Evolutionary conservation across 345 rosid genomes (phyloP).

Genomic region (Pistacia atlantica): DNA sequence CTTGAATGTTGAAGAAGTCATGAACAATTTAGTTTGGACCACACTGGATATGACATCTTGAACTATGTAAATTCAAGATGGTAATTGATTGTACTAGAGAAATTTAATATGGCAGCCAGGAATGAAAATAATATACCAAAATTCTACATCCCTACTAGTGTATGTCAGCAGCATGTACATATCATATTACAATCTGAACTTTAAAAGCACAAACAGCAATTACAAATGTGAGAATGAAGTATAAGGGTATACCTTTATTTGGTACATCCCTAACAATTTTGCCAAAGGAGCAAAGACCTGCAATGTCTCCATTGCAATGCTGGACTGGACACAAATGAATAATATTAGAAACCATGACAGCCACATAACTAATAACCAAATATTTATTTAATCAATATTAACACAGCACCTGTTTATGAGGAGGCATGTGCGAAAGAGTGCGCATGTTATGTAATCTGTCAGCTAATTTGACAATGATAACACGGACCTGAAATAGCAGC

Average conservation of each 20-base stretch:
- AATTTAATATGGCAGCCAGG: background rate
- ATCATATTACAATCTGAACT: constrained; percentile 4
- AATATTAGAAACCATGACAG: constrained; percentile 27
- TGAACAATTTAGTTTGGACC: background rate
- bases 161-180: background rate
- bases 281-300: constrained; percentile 99
- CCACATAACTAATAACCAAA: constrained; percentile 15
- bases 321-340: constrained; percentile 60
- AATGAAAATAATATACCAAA: background rate
- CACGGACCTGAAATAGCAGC: constrained; percentile 75
- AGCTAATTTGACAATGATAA: constrained; percentile 96
- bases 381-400: constrained; percentile 10
- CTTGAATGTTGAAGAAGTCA: background rate
- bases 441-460: constrained; percentile 99
- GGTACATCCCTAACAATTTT: constrained; percentile 95
- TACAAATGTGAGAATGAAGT: background rate
- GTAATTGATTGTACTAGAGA: background rate
- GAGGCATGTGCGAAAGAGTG: constrained; percentile 93
- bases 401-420: constrained; percentile 82
- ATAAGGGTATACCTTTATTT: constrained; percentile 71
- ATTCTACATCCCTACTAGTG: background rate
- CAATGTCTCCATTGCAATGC: constrained; percentile 95
- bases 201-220: constrained; percentile 12
- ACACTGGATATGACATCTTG: background rate
- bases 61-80: background rate